Percentiles rank a stretch among this genome's conserved stretches.
Evolutionary conservation across 2,329 filamentous ascomycete species (phyloP).

Genomic region (Exophiala alcalophila): DNA sequence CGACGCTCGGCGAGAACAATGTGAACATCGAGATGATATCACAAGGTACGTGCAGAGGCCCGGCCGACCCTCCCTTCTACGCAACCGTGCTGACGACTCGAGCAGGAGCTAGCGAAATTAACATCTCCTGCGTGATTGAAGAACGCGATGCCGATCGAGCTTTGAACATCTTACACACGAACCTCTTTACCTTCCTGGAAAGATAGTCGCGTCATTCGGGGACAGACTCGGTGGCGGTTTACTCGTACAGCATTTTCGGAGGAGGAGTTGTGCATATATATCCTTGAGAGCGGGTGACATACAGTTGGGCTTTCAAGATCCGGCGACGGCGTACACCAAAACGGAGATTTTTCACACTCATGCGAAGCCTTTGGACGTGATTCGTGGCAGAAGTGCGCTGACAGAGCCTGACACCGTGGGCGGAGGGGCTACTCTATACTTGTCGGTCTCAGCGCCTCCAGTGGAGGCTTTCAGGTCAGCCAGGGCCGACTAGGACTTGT

Average conservation of each 20-base stretch:
- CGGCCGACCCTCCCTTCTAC: too few species aligned
- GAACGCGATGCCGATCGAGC: slow-evolving; percentile 86
- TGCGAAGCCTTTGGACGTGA: too few species aligned
- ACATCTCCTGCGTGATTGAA: slow-evolving; percentile 97
- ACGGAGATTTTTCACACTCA: too few species aligned
- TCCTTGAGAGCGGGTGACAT: too few species aligned
- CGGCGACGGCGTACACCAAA: too few species aligned
- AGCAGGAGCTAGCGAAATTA: slow-evolving; percentile 93
- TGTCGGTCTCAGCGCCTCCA: too few species aligned
- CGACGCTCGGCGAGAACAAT: slow-evolving; percentile 84
- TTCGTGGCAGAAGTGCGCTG: too few species aligned
- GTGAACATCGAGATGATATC: slow-evolving; percentile 99
- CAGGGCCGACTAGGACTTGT: too few species aligned
- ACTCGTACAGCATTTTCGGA: slow-evolving; percentile 7
- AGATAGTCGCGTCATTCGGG: slow-evolving; percentile 37
- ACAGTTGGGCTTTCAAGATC: too few species aligned
- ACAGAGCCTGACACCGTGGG: too few species aligned
- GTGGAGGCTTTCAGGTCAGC: too few species aligned
- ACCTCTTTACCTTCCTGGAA: slow-evolving; percentile 93
- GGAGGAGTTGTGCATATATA: slow-evolving; percentile 19
- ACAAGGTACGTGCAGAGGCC: slow-evolving; percentile 63
- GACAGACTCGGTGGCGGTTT: slow-evolving; percentile 17
- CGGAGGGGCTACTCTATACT: too few species aligned
- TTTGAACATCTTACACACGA: slow-evolving; percentile 94
- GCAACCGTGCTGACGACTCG: slow-evolving; percentile 12